Conservation (phyloP, 306 rosid genomes). For the Fragaria iinumae region DNA sequence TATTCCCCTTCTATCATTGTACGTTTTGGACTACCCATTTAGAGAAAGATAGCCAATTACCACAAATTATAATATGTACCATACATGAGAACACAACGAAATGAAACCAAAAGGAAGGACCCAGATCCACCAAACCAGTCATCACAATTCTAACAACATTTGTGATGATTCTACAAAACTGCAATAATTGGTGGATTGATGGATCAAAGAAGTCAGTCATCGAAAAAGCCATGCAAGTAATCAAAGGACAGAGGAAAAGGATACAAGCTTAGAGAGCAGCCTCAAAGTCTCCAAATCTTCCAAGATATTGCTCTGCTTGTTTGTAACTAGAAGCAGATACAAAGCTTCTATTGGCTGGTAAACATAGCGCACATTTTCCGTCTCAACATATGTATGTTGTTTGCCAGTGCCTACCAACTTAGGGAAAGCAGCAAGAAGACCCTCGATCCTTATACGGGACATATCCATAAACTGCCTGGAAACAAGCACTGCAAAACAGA, state of each 20-base stretch:
- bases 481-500: conserved; percentile 68
- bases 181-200: not conserved
- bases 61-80: not conserved
- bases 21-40: not conserved
- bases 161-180: not conserved
- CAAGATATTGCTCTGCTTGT: conserved; percentile 92
- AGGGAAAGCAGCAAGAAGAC: conserved; percentile 97
- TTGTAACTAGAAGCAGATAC: conserved; percentile 89
- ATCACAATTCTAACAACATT: not conserved
- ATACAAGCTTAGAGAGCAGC: conserved; percentile 94
- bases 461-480: conserved; percentile 91
- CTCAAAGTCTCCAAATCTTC: conserved; percentile 96
- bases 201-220: conserved; percentile 16
- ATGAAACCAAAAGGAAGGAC: not conserved
- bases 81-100: not conserved
- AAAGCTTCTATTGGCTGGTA: conserved; percentile 94
- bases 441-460: conserved; percentile 94
- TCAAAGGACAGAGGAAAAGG: conserved; percentile 41
- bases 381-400: conserved; percentile 92
- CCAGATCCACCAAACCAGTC: conserved; percentile 10
- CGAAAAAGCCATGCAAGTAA: conserved; percentile 16
- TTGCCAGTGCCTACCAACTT: conserved; percentile 94
- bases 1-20: not conserved
- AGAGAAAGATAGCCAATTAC: not conserved
- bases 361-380: conserved; percentile 95